Percentiles rank a stretch among this genome's conserved stretches.
Evolutionary conservation across 2,329 filamentous ascomycete species (phyloP).

Genomic region (Colletotrichum falcatum): DNA sequence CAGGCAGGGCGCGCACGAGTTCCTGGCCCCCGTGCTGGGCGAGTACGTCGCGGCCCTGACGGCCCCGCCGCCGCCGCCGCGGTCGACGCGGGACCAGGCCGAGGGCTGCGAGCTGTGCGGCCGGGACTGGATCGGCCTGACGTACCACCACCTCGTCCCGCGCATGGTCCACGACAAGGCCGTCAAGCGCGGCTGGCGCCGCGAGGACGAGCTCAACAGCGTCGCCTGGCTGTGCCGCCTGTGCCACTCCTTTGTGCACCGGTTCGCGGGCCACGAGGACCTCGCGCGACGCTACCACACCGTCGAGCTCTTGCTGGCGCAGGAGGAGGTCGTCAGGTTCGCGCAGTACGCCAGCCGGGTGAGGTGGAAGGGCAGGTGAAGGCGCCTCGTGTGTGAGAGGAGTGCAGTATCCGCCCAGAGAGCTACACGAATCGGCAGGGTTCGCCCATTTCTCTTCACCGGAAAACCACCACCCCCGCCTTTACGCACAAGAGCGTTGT

Average conservation of each 20-base stretch:
- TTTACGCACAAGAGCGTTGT: not conserved
- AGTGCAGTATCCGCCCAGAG: not conserved
- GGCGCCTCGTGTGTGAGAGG: not conserved
- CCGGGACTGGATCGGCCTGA: slow-evolving; percentile 79
- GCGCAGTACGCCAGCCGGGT: slow-evolving; percentile 78
- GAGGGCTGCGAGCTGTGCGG: slow-evolving; percentile 80
- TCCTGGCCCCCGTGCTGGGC: slow-evolving; percentile 73
- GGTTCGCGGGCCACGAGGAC: slow-evolving; percentile 80
- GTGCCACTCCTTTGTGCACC: slow-evolving; percentile 86
- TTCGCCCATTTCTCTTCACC: not conserved
- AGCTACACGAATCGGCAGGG: not conserved
- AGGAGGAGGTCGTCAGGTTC: slow-evolving; percentile 79
- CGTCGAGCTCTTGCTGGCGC: slow-evolving; percentile 75
- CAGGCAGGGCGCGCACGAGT: slow-evolving; percentile 54
- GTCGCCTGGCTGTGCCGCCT: slow-evolving; percentile 89
- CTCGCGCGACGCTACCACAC: slow-evolving; percentile 79
- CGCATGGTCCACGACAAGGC: slow-evolving; percentile 80
- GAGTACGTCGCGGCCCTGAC: slow-evolving; percentile 70
- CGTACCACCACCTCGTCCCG: slow-evolving; percentile 91
- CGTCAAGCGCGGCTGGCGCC: slow-evolving; percentile 83
- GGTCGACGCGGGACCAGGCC: slow-evolving; percentile 63
- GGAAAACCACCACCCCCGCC: too few species aligned
- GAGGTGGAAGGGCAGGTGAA: slow-evolving; percentile 73
- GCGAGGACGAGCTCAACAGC: slow-evolving; percentile 78
- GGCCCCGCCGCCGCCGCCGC: slow-evolving; percentile 73